Base-by-base conservation (phyloP, 1,284 basidiomycete species). In the Cerioporus squamosus region DNA sequence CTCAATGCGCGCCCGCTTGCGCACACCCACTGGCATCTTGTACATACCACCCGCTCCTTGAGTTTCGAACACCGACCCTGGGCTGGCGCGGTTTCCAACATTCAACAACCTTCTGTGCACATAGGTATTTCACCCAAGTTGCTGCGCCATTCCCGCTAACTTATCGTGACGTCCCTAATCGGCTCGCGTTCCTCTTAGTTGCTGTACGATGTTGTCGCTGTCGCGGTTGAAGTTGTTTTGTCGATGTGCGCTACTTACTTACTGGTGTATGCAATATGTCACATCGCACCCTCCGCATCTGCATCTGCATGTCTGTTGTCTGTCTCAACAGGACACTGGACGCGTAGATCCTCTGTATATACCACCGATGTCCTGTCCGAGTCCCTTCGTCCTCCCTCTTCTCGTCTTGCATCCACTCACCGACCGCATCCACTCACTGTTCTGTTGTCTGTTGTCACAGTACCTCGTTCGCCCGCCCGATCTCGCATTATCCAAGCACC, bases 111-210 rank as follows among this genome's bases (percentile, higher is more conserved):
- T 57, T 55, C 62, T 40, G 47, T 64, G 60, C 63, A 62, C 47
- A 64, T 58, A 60, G 57, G 45, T n/a, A n/a, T 51, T 40, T 29
- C 26, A 29, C 26, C 26, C 26, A 29, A 29, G 26, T 29, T 55
- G 51, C 38, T 43, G 59, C 55, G 55, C 55, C 57, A 44, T 59
- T 43, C 60, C 18, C 47, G 20, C 42, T 64, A 64, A 64, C 54
- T 64, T 64, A 64, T 64, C 60, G 63, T 60, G 60, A 60, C 58
- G 63, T 59, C 60, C 51, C 44, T 60, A 60, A 60, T 60, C 44
- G 63, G 58, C 60, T 58, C 60, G 58, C 58, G 58, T 62, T 64
- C 46, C 48, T 40, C 57, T 39, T 39, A 15, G 14, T 9, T 10
- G 42, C 55, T 15, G 33, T 31, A 44, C 40, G 31, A 24, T 12